These are phyloP conservation scores for Rhododendron ferrugineum DNA, from an alignment of 148 eudicot species.

Conservation along the genomic window DNA sequence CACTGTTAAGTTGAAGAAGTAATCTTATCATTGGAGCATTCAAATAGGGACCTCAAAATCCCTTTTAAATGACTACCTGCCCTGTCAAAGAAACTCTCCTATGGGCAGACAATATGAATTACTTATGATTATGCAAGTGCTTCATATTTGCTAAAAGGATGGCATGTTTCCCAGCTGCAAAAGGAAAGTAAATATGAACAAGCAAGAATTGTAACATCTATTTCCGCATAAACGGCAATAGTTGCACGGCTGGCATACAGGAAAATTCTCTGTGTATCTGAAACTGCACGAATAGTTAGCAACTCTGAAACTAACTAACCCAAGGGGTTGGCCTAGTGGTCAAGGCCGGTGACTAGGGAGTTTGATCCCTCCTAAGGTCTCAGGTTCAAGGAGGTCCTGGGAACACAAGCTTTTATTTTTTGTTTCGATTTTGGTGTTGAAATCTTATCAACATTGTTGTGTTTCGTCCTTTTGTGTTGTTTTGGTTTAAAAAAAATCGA, in stretches of 20 bases:
- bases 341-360: neutral
- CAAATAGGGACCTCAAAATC: neutral
- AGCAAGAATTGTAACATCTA: too few species aligned
- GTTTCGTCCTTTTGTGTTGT: too few species aligned
- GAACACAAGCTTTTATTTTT: too few species aligned
- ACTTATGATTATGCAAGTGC: neutral
- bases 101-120: neutral
- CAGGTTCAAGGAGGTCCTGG: neutral
- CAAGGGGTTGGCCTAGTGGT: neutral
- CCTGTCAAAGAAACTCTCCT: neutral
- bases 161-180: neutral
- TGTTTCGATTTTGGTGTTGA: too few species aligned
- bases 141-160: neutral
- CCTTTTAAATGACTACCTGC: neutral
- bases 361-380: neutral
- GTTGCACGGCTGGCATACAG: neutral
- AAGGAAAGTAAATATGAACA: neutral
- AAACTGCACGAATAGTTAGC: neutral
- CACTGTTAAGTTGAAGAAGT: neutral
- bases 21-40: neutral
- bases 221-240: too few species aligned
- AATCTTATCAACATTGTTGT: too few species aligned
- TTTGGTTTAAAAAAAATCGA: too few species aligned
- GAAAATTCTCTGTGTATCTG: neutral
- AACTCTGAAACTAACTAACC: neutral